Conservation (phyloP, 345 rosid species). For the Linum usitatissimum region DNA sequence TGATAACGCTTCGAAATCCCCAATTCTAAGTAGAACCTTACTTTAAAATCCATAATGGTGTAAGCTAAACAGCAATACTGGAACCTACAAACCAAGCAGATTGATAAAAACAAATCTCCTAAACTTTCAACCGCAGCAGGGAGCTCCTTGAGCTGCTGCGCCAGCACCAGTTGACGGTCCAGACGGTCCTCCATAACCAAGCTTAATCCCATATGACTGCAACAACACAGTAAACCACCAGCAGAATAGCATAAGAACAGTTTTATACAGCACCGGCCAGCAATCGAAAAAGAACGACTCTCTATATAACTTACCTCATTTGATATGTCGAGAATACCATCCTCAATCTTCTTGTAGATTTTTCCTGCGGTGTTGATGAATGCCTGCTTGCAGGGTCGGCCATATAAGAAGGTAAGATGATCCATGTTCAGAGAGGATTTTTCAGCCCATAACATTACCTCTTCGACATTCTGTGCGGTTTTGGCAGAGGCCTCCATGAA, state of each 20-base stretch:
- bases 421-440: not conserved
- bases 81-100: not conserved
- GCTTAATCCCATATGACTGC: slow-evolving; percentile 90
- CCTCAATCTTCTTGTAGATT: slow-evolving; percentile 86
- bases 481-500: slow-evolving; percentile 97
- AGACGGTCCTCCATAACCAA: slow-evolving; percentile 43
- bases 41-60: not conserved
- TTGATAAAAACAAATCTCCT: not conserved
- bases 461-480: slow-evolving; percentile 96
- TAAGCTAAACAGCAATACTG: not conserved
- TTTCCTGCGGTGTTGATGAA: slow-evolving; percentile 81
- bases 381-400: slow-evolving; percentile 35
- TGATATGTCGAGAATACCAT: slow-evolving; percentile 74
- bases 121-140: not conserved
- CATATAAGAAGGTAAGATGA: not conserved
- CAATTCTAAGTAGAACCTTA: not conserved
- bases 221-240: slow-evolving; percentile 1
- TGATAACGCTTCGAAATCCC: not conserved
- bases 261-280: no score
- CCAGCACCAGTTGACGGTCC: not conserved
- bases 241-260: no score
- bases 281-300: not conserved
- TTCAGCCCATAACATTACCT: slow-evolving; percentile 31
- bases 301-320: slow-evolving; percentile 57
- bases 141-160: not conserved